Conservation (phyloP, 1,284 basidiomycete genomes). For the Fomitiporia mediterranea region DNA sequence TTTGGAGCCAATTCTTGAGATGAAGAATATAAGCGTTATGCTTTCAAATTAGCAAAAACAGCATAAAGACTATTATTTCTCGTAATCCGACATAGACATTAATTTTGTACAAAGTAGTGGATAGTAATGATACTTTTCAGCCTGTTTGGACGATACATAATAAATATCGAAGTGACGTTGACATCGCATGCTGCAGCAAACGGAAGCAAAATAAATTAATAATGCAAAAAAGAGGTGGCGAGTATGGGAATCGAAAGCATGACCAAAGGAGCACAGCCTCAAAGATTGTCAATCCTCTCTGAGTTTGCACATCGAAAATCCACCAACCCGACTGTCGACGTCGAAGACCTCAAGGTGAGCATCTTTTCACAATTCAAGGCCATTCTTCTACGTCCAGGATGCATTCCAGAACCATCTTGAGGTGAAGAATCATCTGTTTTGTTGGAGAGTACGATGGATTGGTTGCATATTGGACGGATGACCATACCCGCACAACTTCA, state of each 20-base stretch:
- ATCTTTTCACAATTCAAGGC: neutral
- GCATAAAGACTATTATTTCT: too few relatives aligned
- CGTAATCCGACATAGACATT: neutral
- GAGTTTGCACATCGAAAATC: neutral
- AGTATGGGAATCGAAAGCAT: neutral
- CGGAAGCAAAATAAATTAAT: too few relatives aligned
- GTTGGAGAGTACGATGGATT: constrained; percentile 6
- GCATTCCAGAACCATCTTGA: neutral
- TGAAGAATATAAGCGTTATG: constrained; percentile 17
- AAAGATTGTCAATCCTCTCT: neutral
- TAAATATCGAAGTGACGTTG: too few relatives aligned
- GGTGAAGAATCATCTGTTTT: neutral
- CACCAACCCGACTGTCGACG: constrained; percentile 9
- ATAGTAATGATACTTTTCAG: too few relatives aligned
- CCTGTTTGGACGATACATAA: too few relatives aligned
- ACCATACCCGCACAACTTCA: neutral
- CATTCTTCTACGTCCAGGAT: neutral
- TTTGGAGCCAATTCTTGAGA: constrained; percentile 17
- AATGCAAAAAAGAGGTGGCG: neutral
- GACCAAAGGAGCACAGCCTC: neutral
- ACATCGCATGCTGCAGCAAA: too few relatives aligned
- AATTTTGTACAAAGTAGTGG: neutral
- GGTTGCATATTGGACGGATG: constrained; percentile 3
- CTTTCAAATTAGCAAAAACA: constrained; percentile 1
- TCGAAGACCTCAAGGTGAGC: constrained; percentile 21